Conservation (phyloP, 2,329 filamentous ascomycete species). For the Septoria linicola region DNA sequence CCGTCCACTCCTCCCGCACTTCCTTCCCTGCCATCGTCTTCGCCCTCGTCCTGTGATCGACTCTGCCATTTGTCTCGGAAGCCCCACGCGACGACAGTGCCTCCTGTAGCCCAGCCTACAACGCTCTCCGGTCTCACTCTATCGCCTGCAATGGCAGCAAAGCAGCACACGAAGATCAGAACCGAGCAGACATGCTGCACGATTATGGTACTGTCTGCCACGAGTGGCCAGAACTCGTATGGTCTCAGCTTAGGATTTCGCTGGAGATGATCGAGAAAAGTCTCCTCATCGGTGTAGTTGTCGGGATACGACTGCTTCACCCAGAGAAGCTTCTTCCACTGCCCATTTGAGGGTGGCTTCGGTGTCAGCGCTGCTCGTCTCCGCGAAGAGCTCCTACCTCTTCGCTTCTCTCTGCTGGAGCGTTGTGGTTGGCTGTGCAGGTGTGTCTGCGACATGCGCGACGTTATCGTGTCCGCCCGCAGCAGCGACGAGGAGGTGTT, state of each 20-base stretch:
- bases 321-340: constrained; percentile 97
- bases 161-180: constrained; percentile 90
- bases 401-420: constrained; percentile 48
- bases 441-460: constrained; percentile 12
- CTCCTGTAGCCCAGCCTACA: constrained; percentile 77
- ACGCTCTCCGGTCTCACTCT: constrained; percentile 87
- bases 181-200: constrained; percentile 96
- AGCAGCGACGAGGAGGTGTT: constrained; percentile 35
- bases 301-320: constrained; percentile 98
- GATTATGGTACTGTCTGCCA: constrained; percentile 92
- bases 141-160: constrained; percentile 83
- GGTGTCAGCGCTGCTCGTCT: constrained; percentile 48
- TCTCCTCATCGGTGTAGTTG: constrained; percentile 96
- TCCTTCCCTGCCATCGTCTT: constrained; percentile 6
- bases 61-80: constrained; percentile 90
- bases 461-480: constrained; percentile 35
- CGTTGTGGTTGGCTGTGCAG: constrained; percentile 11
- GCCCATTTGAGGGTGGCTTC: constrained; percentile 42
- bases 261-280: constrained; percentile 93
- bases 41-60: constrained; percentile 59
- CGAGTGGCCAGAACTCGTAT: constrained; percentile 97
- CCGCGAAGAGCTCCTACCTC: constrained; percentile 64
- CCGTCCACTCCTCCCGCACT: constrained; percentile 7
- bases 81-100: constrained; percentile 83
- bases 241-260: constrained; percentile 89